Evolutionary conservation across 495 filamentous ascomycete species (phyloP).

Genomic region (Tuber umbilicatum): DNA sequence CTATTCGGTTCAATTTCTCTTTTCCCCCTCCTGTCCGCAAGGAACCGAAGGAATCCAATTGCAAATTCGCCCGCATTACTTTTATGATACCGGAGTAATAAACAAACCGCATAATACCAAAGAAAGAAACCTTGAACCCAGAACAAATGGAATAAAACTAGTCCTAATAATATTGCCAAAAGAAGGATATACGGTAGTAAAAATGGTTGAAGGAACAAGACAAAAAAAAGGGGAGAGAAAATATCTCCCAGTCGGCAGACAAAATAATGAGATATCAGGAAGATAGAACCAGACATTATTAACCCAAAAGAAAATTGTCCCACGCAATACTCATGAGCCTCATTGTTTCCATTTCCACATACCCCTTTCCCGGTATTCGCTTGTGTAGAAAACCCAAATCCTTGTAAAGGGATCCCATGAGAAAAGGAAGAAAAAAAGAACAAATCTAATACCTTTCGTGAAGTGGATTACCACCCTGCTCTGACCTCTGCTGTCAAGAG

Average conservation of each 20-base stretch:
- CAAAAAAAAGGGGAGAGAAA: background rate
- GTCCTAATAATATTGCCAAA: background rate
- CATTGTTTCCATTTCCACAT: background rate
- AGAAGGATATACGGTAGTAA: background rate
- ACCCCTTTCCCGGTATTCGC: background rate
- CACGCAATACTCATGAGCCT: background rate
- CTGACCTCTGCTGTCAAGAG: background rate
- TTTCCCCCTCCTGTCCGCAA: background rate
- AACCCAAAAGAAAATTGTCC: background rate
- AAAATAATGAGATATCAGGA: background rate
- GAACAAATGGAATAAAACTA: background rate
- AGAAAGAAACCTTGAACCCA: background rate
- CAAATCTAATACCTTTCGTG: background rate
- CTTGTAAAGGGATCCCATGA: background rate
- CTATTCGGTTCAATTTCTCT: background rate
- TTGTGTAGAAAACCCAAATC: background rate
- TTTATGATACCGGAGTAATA: background rate
- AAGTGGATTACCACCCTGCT: background rate
- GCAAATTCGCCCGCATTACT: background rate
- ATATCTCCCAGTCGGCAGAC: background rate
- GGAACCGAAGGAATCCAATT: background rate
- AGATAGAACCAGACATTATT: background rate
- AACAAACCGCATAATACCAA: background rate
- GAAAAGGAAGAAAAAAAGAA: background rate
- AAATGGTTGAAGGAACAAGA: background rate